A percentile compares a stretch with the other conserved stretches of the same genome.
These are phyloP conservation scores for Lagenidium giganteum DNA, from an alignment of 352 stramenopile genomes.

Conservation along the genomic window DNA sequence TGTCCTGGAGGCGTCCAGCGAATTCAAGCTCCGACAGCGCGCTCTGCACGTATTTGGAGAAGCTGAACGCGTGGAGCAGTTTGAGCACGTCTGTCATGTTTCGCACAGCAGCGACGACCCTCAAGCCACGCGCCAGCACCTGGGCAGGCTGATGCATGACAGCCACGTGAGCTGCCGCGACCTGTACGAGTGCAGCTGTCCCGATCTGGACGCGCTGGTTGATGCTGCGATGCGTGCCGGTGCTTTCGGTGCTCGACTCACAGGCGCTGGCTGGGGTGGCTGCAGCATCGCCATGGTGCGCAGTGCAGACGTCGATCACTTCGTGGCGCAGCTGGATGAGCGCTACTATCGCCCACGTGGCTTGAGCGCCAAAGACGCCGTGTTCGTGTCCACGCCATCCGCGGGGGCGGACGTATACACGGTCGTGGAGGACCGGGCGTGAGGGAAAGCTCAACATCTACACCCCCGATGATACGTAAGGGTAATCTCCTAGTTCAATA, in stretches of 20 bases:
- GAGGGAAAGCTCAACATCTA: no score
- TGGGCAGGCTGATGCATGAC: constrained; percentile 64
- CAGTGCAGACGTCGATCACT: constrained; percentile 23
- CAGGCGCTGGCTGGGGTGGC: constrained; percentile 80
- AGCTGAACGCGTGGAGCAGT: constrained; percentile 49
- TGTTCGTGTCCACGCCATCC: constrained; percentile 16
- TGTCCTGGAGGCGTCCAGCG: constrained; percentile 22
- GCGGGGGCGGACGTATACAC: not conserved
- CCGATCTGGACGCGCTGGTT: constrained; percentile 67
- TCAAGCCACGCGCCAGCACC: constrained; percentile 8
- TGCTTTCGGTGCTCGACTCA: constrained; percentile 66
- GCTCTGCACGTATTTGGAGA: constrained; percentile 69
- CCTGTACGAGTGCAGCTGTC: constrained; percentile 76
- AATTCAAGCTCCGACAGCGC: constrained; percentile 51
- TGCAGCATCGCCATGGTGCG: constrained; percentile 61
- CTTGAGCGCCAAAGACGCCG: constrained; percentile 9
- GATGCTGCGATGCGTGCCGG: constrained; percentile 28
- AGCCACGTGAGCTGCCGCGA: constrained; percentile 60
- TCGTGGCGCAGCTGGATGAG: constrained; percentile 27
- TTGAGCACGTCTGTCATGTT: constrained; percentile 25
- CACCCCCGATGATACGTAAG: no score
- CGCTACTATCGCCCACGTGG: constrained; percentile 30
- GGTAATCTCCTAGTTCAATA: no score
- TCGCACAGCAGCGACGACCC: constrained; percentile 2
- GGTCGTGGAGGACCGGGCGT: no score